Conservation (phyloP, 2,329 filamentous ascomycete genomes). For the Dryadomyces sulphureus region DNA sequence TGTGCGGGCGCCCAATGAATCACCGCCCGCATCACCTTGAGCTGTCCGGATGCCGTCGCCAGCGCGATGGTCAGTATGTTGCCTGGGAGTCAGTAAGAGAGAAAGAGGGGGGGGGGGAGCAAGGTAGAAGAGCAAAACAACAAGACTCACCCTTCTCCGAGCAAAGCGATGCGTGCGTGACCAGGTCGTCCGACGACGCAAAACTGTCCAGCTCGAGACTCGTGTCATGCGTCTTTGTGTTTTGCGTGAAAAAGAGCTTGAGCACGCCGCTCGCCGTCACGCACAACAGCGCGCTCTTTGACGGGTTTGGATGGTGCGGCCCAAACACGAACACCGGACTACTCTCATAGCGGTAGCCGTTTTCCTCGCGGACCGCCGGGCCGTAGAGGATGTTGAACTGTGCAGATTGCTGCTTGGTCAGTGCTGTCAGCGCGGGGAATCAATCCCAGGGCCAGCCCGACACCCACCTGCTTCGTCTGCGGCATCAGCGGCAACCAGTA, state of each 20-base stretch:
- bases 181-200: constrained; percentile 55
- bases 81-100: constrained; percentile 12
- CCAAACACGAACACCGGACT: constrained; percentile 51
- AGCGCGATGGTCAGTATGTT: constrained; percentile 46
- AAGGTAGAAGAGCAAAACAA: neutral
- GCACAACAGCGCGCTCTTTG: constrained; percentile 60
- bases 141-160: constrained; percentile 50
- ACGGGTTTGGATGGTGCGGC: constrained; percentile 56
- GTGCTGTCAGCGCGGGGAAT: neutral
- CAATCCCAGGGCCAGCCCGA: neutral
- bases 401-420: constrained; percentile 13
- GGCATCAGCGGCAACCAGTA: constrained; percentile 64
- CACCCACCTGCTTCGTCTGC: constrained; percentile 22
- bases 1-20: constrained; percentile 59
- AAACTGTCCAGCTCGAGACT: constrained; percentile 61
- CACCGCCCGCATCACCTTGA: constrained; percentile 58
- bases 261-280: constrained; percentile 62
- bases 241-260: constrained; percentile 64
- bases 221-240: constrained; percentile 55
- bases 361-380: constrained; percentile 47
- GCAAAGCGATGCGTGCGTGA: constrained; percentile 65
- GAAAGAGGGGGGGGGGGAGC: neutral
- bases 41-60: constrained; percentile 53
- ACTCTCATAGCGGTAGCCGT: constrained; percentile 55
- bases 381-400: constrained; percentile 37